Conservation (phyloP, 208 protist species). For the Leishmania amazonensis region DNA sequence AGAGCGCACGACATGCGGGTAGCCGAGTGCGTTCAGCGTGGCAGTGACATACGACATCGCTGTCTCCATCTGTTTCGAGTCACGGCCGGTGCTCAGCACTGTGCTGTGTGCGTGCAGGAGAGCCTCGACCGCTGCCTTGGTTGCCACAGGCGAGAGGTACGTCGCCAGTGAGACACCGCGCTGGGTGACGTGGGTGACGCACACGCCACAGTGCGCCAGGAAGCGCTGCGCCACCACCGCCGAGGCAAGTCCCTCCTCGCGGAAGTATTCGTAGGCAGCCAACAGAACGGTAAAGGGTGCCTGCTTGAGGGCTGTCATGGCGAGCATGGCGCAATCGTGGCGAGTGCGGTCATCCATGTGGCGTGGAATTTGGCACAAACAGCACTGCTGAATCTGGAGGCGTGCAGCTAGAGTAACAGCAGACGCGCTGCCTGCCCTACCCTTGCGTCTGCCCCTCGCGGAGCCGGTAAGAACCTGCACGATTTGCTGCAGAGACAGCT, state of each 20-base stretch:
- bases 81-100: constrained; percentile 27
- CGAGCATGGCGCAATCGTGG: constrained; percentile 40
- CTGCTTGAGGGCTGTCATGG: constrained; percentile 37
- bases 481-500: constrained; percentile 53
- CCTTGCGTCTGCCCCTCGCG: constrained; percentile 1
- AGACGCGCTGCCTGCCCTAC: not conserved
- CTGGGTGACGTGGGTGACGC: constrained; percentile 27
- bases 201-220: constrained; percentile 72
- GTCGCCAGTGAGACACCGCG: constrained; percentile 26
- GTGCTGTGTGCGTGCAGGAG: constrained; percentile 39
- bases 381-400: constrained; percentile 34
- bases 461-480: constrained; percentile 31
- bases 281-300: constrained; percentile 28
- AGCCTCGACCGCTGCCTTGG: not conserved
- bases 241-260: constrained; percentile 20
- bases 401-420: constrained; percentile 15
- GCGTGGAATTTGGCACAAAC: constrained; percentile 21
- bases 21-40: constrained; percentile 52
- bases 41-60: constrained; percentile 67
- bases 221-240: constrained; percentile 63
- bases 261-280: constrained; percentile 39
- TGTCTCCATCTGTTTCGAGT: constrained; percentile 50
- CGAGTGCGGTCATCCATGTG: constrained; percentile 9
- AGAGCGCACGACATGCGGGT: constrained; percentile 33
- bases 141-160: constrained; percentile 11